These are phyloP conservation scores for Cercis canadensis DNA, from an alignment of 306 rosid species.

Conservation along the genomic window DNA sequence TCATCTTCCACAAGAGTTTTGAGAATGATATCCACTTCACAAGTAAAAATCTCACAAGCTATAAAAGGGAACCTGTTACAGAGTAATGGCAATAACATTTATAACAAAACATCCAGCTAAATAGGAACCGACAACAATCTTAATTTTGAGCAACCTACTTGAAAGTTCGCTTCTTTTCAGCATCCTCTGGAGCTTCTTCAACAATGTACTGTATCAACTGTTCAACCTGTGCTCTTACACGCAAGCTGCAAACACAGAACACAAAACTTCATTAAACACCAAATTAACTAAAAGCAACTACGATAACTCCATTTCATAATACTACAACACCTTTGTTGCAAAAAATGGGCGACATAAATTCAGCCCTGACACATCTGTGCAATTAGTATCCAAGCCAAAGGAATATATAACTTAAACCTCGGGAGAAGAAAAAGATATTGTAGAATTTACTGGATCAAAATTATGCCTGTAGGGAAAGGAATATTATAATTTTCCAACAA, in stretches of 20 bases:
- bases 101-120: conserved; percentile 34
- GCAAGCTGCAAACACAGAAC: conserved; percentile 66
- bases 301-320: conserved; percentile 12
- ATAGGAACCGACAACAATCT: conserved; percentile 27
- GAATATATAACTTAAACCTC: not conserved
- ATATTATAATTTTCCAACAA: conserved; percentile 11
- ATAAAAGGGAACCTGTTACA: conserved; percentile 90
- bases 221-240: conserved; percentile 84
- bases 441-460: conserved; percentile 10
- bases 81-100: conserved; percentile 39
- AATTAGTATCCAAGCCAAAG: conserved; percentile 10
- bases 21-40: conserved; percentile 95
- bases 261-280: conserved; percentile 26
- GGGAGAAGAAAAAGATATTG: conserved; percentile 9
- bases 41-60: conserved; percentile 96
- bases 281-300: conserved; percentile 24
- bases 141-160: conserved; percentile 64
- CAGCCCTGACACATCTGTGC: not conserved
- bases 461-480: not conserved
- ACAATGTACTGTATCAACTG: conserved; percentile 76
- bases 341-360: conserved; percentile 16
- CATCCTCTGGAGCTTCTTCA: conserved; percentile 92
- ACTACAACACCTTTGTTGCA: conserved; percentile 12
- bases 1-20: conserved; percentile 93
- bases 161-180: conserved; percentile 87